Evolutionary conservation across 345 rosid genomes (phyloP).

Genomic region (Noccaea bulbosa): DNA sequence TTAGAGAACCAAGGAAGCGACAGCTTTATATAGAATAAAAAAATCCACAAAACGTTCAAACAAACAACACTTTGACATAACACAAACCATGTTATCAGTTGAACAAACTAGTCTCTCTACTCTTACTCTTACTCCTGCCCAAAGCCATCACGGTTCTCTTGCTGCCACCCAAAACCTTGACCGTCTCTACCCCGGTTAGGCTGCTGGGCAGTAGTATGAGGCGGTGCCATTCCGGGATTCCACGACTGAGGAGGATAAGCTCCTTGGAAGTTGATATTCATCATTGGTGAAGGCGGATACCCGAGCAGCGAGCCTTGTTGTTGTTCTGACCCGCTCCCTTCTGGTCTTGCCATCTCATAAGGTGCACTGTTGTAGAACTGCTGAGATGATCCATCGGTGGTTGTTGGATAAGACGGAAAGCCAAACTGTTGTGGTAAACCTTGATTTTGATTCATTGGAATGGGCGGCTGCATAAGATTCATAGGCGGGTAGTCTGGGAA

Average conservation of each 20-base stretch:
- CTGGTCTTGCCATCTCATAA: constrained; percentile 61
- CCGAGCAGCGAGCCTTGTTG: constrained; percentile 81
- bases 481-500: constrained; percentile 68
- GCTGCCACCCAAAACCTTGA: constrained; percentile 75
- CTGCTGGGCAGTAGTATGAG: constrained; percentile 53
- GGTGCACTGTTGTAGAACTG: constrained; percentile 58
- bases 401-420: constrained; percentile 58
- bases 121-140: constrained; percentile 56
- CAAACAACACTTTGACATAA: constrained; percentile 17
- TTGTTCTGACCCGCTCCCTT: constrained; percentile 65
- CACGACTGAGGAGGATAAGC: constrained; percentile 74
- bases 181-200: constrained; percentile 62
- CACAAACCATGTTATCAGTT: not conserved
- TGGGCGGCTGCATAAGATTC: constrained; percentile 62
- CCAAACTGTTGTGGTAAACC: constrained; percentile 61
- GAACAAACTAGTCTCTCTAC: constrained; percentile 25
- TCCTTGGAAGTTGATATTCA: constrained; percentile 54
- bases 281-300: constrained; percentile 63
- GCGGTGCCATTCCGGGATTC: constrained; percentile 60
- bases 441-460: constrained; percentile 68
- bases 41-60: not conserved
- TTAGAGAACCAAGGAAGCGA: not conserved
- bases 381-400: constrained; percentile 64
- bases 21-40: constrained; percentile 5
- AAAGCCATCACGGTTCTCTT: constrained; percentile 70